Evolutionary conservation across 371 early-diverging fungal species (phyloP), one percentile per base, ranked within the genome.

Genomic region (Actinomortierella wolfii): DNA sequence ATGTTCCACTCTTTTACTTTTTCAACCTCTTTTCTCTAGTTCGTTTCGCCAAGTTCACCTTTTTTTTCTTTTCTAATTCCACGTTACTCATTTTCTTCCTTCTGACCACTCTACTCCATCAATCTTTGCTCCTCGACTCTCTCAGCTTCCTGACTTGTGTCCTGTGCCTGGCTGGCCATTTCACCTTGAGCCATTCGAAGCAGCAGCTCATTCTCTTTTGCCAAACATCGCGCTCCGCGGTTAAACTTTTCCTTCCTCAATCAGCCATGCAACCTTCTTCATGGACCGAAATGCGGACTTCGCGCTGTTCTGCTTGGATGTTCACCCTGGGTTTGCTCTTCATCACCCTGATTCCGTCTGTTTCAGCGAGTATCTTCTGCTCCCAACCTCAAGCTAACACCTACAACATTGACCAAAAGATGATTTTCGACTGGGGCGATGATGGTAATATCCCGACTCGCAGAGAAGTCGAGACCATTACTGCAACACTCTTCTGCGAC

Each of bases 401-500:
- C 28, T 73, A 66, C 47, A 52, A 66, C 39, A 67, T 67, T 1
- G 63, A 67, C 43, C 59, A 67, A 15, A 24, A 56, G 6, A 54
- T 73, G 18, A 51, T 56, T 34, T 47, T 73, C 1, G 67, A 58
- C 45, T 66, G 71, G 71, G 62, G 66, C 2, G 54, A 58, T 1
- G 65, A 65, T 41, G 71, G 65, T 15, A 56, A 40, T 3, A 18
- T 39, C 9, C 71, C 71, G 0, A 56, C 23, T 2, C 59, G 60
- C 8, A 24, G 53, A 1, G 57, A 64, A 6, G 49, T 70, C 20
- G 24, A 40, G 15, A 45, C 58, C 23, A 63, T 66, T 51, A 62
- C 53, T 28, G 67, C 46, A 0, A 59, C 67, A 4, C 64, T 73
- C 9, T 73, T 41, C 26, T 73, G 73, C 54, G 66, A 62, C 46